Evolutionary conservation across 306 rosid species (phyloP).

Genomic region (Vachellia collinsii): DNA sequence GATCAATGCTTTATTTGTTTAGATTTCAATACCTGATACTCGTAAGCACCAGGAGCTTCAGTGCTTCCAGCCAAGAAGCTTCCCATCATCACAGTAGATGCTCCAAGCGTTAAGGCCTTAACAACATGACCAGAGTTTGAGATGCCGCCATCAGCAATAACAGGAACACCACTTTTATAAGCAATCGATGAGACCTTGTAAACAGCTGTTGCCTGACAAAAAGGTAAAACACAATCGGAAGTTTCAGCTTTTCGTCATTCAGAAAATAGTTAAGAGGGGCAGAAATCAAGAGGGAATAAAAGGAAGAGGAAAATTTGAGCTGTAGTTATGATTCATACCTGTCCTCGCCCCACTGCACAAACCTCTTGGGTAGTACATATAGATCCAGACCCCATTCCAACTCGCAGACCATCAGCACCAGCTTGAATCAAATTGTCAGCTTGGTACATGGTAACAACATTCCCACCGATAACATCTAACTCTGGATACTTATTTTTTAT

Average conservation of each 20-base stretch:
- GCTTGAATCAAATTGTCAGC: constrained; percentile 88
- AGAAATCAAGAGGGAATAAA: background rate
- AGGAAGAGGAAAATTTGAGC: background rate
- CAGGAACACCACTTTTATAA: constrained; percentile 59
- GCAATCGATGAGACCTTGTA: constrained; percentile 69
- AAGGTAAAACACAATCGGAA: background rate
- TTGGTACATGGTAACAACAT: constrained; percentile 86
- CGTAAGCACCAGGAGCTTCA: constrained; percentile 82
- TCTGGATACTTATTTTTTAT: constrained; percentile 61
- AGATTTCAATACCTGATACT: constrained; percentile 57
- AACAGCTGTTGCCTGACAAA: constrained; percentile 28
- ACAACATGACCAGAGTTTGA: constrained; percentile 54
- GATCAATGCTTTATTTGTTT: background rate
- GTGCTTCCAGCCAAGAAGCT: constrained; percentile 72
- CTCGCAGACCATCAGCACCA: constrained; percentile 88
- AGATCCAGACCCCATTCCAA: constrained; percentile 98
- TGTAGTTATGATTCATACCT: constrained; percentile 52
- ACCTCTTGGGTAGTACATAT: constrained; percentile 97
- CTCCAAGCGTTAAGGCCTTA: constrained; percentile 54
- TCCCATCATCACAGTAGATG: constrained; percentile 82
- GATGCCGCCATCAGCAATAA: constrained; percentile 80
- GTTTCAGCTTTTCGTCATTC: background rate
- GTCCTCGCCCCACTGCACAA: constrained; percentile 95
- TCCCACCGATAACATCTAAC: constrained; percentile 92
- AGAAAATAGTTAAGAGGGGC: background rate